Evolutionary conservation across 495 filamentous ascomycete genomes (phyloP).

Genomic region (Thozetella sp.): DNA sequence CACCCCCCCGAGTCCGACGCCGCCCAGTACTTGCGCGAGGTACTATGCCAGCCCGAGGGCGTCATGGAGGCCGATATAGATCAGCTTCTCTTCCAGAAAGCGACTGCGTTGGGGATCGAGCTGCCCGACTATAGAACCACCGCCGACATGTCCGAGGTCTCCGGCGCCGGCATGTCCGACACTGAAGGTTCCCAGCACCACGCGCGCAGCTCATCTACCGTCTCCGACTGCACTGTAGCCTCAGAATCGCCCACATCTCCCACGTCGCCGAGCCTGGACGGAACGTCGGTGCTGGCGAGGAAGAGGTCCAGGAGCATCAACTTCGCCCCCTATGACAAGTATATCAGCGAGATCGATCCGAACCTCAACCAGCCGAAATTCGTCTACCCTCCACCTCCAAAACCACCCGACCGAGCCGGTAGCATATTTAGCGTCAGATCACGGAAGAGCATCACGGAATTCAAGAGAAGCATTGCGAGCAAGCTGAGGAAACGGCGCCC

Average conservation of each 20-base stretch:
- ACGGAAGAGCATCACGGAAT: conserved; percentile 36
- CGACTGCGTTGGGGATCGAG: neutral
- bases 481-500: conserved; percentile 33
- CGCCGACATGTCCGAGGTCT: too few relatives aligned
- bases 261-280: neutral
- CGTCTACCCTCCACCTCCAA: conserved; percentile 13
- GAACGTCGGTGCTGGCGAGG: conserved; percentile 13
- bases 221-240: conserved; percentile 28
- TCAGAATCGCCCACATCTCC: conserved; percentile 29
- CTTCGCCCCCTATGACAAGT: conserved; percentile 56
- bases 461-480: conserved; percentile 40
- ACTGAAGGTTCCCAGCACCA: conserved; percentile 29
- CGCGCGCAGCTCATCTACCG: conserved; percentile 22
- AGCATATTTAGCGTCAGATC: conserved; percentile 33
- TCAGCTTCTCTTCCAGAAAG: neutral
- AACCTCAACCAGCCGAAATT: conserved; percentile 37
- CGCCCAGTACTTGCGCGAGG: neutral
- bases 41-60: neutral
- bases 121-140: conserved; percentile 4
- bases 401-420: conserved; percentile 20
- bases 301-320: conserved; percentile 41
- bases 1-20: neutral
- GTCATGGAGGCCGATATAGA: neutral
- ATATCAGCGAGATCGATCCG: conserved; percentile 40
- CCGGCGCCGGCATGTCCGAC: too few relatives aligned